Conservation (phyloP, 164 flowering plant genomes). For the Warburgia ugandensis region DNA sequence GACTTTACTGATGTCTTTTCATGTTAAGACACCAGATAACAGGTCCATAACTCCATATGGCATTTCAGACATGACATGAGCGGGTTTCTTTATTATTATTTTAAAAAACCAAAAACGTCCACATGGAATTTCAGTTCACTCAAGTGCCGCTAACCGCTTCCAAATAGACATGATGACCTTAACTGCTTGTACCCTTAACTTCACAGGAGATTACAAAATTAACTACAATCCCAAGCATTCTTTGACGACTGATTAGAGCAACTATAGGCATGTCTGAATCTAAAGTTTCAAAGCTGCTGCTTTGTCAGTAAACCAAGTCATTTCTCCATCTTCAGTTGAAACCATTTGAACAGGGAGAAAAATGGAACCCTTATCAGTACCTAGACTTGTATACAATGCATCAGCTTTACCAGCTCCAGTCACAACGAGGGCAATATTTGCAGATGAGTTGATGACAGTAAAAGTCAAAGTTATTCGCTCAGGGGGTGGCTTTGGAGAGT, state of each 20-base stretch:
- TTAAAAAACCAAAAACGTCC: neutral
- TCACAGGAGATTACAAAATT: neutral
- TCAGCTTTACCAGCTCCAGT: conserved; percentile 48
- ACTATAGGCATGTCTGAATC: neutral
- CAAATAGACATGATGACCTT: neutral
- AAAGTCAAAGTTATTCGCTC: conserved; percentile 71
- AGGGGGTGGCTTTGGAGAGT: conserved; percentile 83
- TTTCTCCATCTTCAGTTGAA: conserved; percentile 43
- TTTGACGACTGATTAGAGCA: neutral
- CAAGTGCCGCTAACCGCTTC: neutral
- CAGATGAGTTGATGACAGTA: conserved; percentile 71
- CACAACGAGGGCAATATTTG: conserved; percentile 53
- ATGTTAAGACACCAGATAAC: too few species aligned
- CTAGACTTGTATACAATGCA: conserved; percentile 38
- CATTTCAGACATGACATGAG: too few species aligned
- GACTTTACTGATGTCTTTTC: too few species aligned
- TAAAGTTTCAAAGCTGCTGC: conserved; percentile 48
- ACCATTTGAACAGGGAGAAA: conserved; percentile 51
- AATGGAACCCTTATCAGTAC: conserved; percentile 23
- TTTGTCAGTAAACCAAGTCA: conserved; percentile 68
- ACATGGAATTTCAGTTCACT: neutral
- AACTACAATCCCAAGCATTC: neutral
- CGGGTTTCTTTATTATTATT: too few species aligned
- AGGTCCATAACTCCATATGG: too few species aligned
- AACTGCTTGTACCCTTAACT: neutral